Conservation (phyloP, 257 asterid species). For the Scutellaria galericulata region DNA sequence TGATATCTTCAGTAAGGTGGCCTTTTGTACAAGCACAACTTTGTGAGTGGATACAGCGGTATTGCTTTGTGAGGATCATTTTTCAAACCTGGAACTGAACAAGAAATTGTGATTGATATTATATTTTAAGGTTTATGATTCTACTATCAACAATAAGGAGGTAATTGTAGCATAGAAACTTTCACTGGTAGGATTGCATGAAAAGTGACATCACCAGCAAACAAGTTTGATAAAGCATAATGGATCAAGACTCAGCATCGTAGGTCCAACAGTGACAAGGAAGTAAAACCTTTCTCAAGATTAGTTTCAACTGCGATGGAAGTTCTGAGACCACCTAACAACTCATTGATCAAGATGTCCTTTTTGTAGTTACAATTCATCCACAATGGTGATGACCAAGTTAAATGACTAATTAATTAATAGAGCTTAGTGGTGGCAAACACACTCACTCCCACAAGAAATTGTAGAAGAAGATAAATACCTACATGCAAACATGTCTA, state of each 20-base stretch:
- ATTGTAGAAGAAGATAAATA: neutral
- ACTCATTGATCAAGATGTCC: constrained; percentile 7
- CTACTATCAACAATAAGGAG: constrained; percentile 3
- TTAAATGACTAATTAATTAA: neutral
- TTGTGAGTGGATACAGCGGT: constrained; percentile 89
- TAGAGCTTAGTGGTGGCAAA: neutral
- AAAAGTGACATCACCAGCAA: neutral
- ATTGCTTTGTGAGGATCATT: constrained; percentile 78
- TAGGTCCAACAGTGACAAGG: constrained; percentile 1
- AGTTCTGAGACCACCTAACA: constrained; percentile 17
- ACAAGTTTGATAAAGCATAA: neutral
- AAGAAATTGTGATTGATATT: constrained; percentile 22
- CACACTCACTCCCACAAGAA: neutral
- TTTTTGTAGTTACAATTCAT: neutral
- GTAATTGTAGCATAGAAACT: neutral
- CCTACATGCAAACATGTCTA: neutral
- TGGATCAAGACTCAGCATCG: neutral
- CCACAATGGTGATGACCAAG: neutral
- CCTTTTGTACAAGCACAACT: constrained; percentile 87
- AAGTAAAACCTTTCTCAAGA: neutral
- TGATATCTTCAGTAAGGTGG: constrained; percentile 76
- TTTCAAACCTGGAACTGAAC: constrained; percentile 45
- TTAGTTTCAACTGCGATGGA: neutral
- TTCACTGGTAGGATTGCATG: neutral
- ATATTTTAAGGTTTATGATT: constrained; percentile 11